Evolutionary conservation across 768 basidiomycete genomes (phyloP).

Genomic region (Panaeolus cyanescens): DNA sequence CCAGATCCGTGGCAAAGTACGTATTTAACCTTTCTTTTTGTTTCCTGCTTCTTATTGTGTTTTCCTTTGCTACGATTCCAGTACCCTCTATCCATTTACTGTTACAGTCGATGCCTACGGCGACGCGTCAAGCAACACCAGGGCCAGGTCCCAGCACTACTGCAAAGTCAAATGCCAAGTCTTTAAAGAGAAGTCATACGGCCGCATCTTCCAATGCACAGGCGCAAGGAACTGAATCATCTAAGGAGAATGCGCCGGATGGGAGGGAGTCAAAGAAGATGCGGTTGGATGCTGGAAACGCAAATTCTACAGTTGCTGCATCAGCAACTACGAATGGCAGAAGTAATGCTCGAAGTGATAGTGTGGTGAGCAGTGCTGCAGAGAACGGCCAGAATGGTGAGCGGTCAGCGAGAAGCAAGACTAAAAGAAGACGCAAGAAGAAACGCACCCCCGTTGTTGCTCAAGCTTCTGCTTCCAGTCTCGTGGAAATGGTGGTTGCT

Average conservation of each 20-base stretch:
- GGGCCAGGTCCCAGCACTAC: not conserved
- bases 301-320: not conserved
- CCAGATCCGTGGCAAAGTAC: not conserved
- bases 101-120: not conserved
- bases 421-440: not conserved
- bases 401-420: not conserved
- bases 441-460: not conserved
- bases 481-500: not conserved
- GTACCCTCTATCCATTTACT: not conserved
- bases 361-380: not conserved
- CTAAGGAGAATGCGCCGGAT: not conserved
- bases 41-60: not conserved
- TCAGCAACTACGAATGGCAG: not conserved
- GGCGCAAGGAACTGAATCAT: not conserved
- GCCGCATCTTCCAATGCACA: not conserved
- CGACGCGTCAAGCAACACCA: constrained; percentile 1
- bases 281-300: not conserved
- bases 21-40: not conserved
- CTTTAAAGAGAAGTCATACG: not conserved
- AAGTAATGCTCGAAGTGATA: not conserved
- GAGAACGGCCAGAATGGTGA: not conserved
- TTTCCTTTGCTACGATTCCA: not conserved
- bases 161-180: not conserved
- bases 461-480: not conserved
- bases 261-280: not conserved